A percentile compares a stretch with the other conserved stretches of the same genome.
Conservation (phyloP, 352 stramenopile species). For the Nothophytophthora sp. region DNA sequence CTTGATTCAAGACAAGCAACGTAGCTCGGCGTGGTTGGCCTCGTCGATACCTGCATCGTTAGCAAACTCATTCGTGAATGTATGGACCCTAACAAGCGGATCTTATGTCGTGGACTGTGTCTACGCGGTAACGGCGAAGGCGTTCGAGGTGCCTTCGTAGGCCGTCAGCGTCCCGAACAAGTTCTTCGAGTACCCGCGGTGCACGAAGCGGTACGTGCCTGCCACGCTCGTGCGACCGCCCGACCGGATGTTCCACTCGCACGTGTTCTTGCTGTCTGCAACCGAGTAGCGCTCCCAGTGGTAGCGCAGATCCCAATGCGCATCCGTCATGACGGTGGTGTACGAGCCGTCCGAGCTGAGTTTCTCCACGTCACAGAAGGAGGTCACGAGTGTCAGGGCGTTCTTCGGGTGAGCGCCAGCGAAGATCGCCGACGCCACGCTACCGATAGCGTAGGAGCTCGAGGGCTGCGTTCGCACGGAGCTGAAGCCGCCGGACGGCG, state of each 20-base stretch:
- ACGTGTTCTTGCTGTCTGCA: slow-evolving; percentile 42
- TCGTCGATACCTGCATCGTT: no score
- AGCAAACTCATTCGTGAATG: no score
- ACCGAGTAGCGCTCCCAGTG: slow-evolving; percentile 30
- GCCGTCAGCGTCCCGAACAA: slow-evolving; percentile 25
- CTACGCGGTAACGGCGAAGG: slow-evolving; percentile 23
- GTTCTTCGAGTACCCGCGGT: slow-evolving; percentile 45
- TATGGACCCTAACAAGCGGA: no score
- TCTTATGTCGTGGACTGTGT: neutral
- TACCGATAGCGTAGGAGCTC: slow-evolving; percentile 28
- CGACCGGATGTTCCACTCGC: slow-evolving; percentile 43
- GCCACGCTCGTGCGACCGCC: slow-evolving; percentile 27
- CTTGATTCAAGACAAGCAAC: no score
- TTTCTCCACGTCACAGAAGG: slow-evolving; percentile 57
- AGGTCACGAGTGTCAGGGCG: slow-evolving; percentile 29
- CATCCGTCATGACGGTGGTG: slow-evolving; percentile 45
- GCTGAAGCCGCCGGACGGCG: slow-evolving; percentile 22
- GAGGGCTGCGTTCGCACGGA: slow-evolving; percentile 26
- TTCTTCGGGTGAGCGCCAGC: slow-evolving; percentile 51
- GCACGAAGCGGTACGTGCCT: slow-evolving; percentile 45
- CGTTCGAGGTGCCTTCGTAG: slow-evolving; percentile 33
- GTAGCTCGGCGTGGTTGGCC: no score
- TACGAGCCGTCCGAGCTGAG: slow-evolving; percentile 19
- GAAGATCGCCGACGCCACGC: slow-evolving; percentile 40
- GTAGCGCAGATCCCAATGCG: slow-evolving; percentile 56